These are phyloP conservation scores for Ceratobasidium theobromae DNA, from an alignment of 1,284 basidiomycete species.

Conservation along the genomic window DNA sequence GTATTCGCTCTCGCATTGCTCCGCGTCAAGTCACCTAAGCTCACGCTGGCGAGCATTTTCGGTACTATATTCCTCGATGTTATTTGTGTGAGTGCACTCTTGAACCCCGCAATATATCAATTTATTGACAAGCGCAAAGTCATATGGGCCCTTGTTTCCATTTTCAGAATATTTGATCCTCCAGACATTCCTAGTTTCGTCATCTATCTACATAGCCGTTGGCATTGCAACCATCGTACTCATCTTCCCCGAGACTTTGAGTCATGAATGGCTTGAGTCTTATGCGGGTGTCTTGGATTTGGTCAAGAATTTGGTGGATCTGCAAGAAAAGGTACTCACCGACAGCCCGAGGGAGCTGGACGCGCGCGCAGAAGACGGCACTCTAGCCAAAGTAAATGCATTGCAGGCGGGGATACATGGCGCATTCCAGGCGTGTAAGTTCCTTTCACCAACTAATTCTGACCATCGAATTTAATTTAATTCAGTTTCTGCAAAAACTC, in stretches of 20 bases:
- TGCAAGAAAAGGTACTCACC: conserved; percentile 50
- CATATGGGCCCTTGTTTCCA: conserved; percentile 64
- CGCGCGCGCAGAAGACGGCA: conserved; percentile 37
- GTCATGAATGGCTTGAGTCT: conserved; percentile 50
- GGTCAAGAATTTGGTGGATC: conserved; percentile 44
- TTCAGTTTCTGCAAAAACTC: conserved; percentile 48
- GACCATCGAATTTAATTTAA: background rate
- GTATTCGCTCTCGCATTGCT: conserved; percentile 61
- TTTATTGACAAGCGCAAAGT: conserved; percentile 39
- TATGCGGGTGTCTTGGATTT: conserved; percentile 44
- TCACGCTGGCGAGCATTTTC: conserved; percentile 52
- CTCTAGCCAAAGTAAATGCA: conserved; percentile 44
- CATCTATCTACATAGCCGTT: conserved; percentile 60
- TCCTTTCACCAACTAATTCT: background rate
- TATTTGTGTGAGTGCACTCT: conserved; percentile 52
- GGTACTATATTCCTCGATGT: conserved; percentile 60
- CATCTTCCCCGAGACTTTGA: conserved; percentile 73
- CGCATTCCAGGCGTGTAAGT: conserved; percentile 41
- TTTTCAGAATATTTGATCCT: conserved; percentile 62
- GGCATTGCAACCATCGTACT: conserved; percentile 58
- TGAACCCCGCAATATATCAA: background rate
- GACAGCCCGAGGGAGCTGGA: conserved; percentile 44
- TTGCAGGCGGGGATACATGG: conserved; percentile 37
- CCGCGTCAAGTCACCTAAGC: conserved; percentile 62
- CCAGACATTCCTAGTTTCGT: conserved; percentile 59